Conservation (phyloP, 352 stramenopile species). For the Pythium grandisporangium region DNA sequence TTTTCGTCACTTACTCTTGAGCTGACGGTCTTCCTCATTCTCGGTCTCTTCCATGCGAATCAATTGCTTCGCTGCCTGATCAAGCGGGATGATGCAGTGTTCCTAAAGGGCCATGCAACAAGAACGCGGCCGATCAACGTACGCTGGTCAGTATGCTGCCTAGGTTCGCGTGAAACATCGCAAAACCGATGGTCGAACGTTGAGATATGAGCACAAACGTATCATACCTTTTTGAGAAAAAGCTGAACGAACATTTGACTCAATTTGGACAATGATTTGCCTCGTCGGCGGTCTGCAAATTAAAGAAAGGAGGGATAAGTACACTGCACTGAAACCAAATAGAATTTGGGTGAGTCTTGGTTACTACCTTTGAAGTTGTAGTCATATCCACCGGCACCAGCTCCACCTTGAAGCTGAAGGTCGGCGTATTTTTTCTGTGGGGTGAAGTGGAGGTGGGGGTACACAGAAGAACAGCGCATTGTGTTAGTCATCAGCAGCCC, state of each 20-base stretch:
- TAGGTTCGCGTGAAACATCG: no score
- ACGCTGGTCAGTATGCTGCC: no score
- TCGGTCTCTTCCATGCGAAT: slow-evolving; percentile 81
- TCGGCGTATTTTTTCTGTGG: slow-evolving; percentile 30
- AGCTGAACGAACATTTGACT: slow-evolving; percentile 95
- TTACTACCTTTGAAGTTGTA: slow-evolving; percentile 51
- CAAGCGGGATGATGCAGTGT: slow-evolving; percentile 87
- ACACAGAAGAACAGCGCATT: neutral
- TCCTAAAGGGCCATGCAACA: slow-evolving; percentile 21
- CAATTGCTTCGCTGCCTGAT: slow-evolving; percentile 91
- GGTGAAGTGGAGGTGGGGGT: slow-evolving; percentile 3
- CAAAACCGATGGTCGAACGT: no score
- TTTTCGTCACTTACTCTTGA: slow-evolving; percentile 72
- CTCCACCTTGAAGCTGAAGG: slow-evolving; percentile 15
- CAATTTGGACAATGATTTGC: slow-evolving; percentile 86
- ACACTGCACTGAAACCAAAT: no score
- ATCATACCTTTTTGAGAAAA: slow-evolving; percentile 83
- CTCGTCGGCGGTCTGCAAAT: slow-evolving; percentile 41
- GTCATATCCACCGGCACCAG: slow-evolving; percentile 23
- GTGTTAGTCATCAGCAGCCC: no score
- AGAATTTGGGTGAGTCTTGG: neutral
- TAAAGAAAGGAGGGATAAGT: no score
- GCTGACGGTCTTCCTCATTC: slow-evolving; percentile 61
- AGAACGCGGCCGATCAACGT: no score
- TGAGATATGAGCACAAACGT: no score